Conservation (phyloP, 1,284 basidiomycete species). For the Apiotrichum veenhuisii region DNA sequence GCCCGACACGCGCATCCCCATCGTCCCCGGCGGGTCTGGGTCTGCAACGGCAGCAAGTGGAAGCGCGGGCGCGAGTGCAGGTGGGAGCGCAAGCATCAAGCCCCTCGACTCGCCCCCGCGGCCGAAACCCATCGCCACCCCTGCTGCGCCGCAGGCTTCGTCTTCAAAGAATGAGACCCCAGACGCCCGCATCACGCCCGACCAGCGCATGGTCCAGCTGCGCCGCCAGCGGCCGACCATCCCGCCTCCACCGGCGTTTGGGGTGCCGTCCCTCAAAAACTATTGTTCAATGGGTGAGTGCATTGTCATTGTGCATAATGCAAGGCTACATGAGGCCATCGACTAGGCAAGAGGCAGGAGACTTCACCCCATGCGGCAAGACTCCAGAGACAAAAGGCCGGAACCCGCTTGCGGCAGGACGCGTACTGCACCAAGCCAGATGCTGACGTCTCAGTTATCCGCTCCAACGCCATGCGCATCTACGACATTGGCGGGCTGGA, state of each 20-base stretch:
- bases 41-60: background rate
- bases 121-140: too few relatives aligned
- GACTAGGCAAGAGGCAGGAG: too few relatives aligned
- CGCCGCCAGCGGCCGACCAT: background rate
- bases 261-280: background rate
- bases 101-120: background rate
- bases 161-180: background rate
- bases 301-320: too few relatives aligned
- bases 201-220: slow-evolving; percentile 11
- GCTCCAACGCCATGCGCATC: slow-evolving; percentile 26
- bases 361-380: too few relatives aligned
- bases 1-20: slow-evolving; percentile 6
- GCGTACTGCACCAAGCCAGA: too few relatives aligned
- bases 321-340: too few relatives aligned
- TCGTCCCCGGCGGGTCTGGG: background rate
- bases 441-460: slow-evolving; percentile 24
- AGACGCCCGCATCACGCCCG: background rate
- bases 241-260: background rate
- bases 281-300: slow-evolving; percentile 7
- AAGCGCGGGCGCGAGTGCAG: background rate
- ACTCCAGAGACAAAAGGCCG: too few relatives aligned
- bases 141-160: background rate
- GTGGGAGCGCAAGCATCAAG: background rate
- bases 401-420: too few relatives aligned
- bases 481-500: slow-evolving; percentile 41